Evolutionary conservation across 2,329 filamentous ascomycete genomes (phyloP).

Genomic region (Aspergillus flavus): DNA sequence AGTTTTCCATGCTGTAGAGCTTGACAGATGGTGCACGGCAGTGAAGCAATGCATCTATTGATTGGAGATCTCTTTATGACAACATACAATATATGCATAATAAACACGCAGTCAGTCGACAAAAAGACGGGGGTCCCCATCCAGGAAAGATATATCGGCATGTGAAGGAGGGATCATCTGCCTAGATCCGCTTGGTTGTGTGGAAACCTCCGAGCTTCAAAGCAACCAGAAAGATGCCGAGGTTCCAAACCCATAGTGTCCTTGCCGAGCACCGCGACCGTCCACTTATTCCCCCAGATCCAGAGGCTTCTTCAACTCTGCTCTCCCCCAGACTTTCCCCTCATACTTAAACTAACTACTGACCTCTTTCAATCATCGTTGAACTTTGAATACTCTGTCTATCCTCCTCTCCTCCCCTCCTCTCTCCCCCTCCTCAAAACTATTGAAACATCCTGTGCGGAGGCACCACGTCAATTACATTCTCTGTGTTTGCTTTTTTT

Average conservation of each 20-base stretch:
- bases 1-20: neutral
- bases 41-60: neutral
- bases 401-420: constrained; percentile 15
- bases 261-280: constrained; percentile 35
- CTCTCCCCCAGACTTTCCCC: constrained; percentile 27
- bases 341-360: constrained; percentile 10
- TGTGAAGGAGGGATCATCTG: constrained; percentile 34
- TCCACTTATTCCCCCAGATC: constrained; percentile 21
- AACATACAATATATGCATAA: neutral
- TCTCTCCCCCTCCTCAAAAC: constrained; percentile 15
- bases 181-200: constrained; percentile 24
- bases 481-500: neutral
- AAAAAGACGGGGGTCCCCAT: neutral
- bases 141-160: constrained; percentile 28
- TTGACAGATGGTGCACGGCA: too few species aligned
- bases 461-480: neutral
- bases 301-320: constrained; percentile 25
- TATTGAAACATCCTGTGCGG: neutral
- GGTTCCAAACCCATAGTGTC: constrained; percentile 23
- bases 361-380: constrained; percentile 14
- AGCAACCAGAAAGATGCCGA: constrained; percentile 32
- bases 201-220: constrained; percentile 24
- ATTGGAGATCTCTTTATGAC: neutral
- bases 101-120: neutral
- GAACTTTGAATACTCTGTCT: neutral